Evolutionary conservation across 1,284 basidiomycete genomes (phyloP), one percentile per base, ranked within the genome.

Genomic region (Clitocybe nebularis): DNA sequence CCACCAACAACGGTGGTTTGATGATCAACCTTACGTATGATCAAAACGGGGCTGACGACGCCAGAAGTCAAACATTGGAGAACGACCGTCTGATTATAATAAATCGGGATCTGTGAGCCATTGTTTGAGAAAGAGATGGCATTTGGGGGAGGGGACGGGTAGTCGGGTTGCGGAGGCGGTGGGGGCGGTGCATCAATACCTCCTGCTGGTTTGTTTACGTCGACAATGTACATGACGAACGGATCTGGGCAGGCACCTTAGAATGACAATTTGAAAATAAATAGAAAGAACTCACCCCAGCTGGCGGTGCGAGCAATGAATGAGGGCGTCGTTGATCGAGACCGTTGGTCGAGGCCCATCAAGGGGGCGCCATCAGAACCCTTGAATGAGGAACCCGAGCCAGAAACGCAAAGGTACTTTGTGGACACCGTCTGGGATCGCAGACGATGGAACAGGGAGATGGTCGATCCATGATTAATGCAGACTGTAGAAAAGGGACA

Each of bases 71-170:
- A 72, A 55, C 93, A 97, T 60, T 98, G 95, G 13, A 98, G 68
- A 22, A 98, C 91, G 36, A 98, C 86, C 0, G 92, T 93, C 61
- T 94, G 90, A 59, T 98, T 98, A 74, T 96, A 97, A 63, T 93
- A 91, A 45, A 98, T 86, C 17, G 90, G 84, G 37, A 84, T 86
- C 56, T 84, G 81, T 2, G 82, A 81, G 2, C 84, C 85, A 53
- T 86, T 83, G 61, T 80, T 81, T 40, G 84, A 84, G 68, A 89
- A 82, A 11, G 87, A 69, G 47, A 93, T 84, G 3, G 90, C 91
- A 52, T 94, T 94, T 10, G 86, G 83, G 10, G 93, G 94, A 19
- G 91, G 90, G 0, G 84, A 85, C 3, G 89, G 92, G 59, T 89
- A 93, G 51, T 90, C 88, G 36, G 87, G 79, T 38, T 89, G 83